Base-by-base conservation (phyloP, 768 basidiomycete species). In the Boletellus ananiceps region DNA sequence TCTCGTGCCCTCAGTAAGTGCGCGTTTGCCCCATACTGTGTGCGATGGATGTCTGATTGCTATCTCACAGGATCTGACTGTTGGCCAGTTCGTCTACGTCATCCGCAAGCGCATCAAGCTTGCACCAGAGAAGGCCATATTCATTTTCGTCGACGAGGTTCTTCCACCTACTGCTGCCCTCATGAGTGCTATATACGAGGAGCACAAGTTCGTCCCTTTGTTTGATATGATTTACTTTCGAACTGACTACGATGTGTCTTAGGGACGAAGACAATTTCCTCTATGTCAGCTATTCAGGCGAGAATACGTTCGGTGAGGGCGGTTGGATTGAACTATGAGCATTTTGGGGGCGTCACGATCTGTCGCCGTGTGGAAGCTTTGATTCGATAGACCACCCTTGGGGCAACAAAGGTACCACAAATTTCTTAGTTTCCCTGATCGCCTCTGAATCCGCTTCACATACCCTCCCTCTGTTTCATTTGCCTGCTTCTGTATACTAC, bases 61-160 rank as follows among this genome's bases (percentile, higher is more conserved):
- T 31, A 27, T 50, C 31, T 46, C 33, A 27, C 57, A 97, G 93
- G 93, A 97, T 72, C 74, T 96, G 49, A 97, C 93, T 36, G 94
- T 97, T 8, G 94, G 94, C 11, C 95, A 99, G 67, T 99, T 99
- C 68, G 96, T 99, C 49, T 99, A 99, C 69, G 96, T 99, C 31
- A 99, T 99, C 67, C 86, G 96, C 64, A 99, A 99, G 79, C 88
- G 96, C 54, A 99, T 98, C 86, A 98, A 99, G 83, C 82, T 99
- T 49, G 90, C 93, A 19, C 94, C 96, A 29, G 96, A 99, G 82
- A 97, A 97, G 75, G 96, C 96, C 33, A 99, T 99, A 74, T 99
- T 98, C 76, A 97, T 99, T 71, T 99, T 98, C 63, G 96, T 99
- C 44, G 93, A 99, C 61, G 96, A 99, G 69, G 93, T 98, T 46